phyloP scores from a whole-genome alignment of 2,329 filamentous ascomycete genomes.

The Aspergillus proliferans region DNA sequence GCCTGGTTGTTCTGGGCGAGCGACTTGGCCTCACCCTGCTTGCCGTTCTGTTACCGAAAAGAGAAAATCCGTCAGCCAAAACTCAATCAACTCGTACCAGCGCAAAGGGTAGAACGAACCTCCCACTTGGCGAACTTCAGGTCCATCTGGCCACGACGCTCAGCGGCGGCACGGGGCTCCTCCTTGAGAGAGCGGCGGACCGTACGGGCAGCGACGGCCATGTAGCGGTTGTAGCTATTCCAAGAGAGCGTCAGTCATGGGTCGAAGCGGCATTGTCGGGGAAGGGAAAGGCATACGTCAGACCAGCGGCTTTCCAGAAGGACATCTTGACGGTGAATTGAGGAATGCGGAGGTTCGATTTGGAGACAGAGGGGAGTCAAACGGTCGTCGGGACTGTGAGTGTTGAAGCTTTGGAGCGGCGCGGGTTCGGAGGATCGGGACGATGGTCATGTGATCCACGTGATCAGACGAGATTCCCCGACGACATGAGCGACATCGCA shows the following conservation, averaged over 20 bases:
- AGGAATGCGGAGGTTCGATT: constrained; percentile 21
- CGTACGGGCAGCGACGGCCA: constrained; percentile 86
- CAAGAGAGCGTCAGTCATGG: constrained; percentile 20
- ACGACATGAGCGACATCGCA: too few species aligned
- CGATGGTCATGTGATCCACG: constrained; percentile 23
- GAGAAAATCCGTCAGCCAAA: constrained; percentile 25
- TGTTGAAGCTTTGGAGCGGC: constrained; percentile 25
- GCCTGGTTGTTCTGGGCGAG: constrained; percentile 54
- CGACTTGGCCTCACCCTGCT: constrained; percentile 79
- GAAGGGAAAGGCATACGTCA: constrained; percentile 62
- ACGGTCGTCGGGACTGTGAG: constrained; percentile 15
- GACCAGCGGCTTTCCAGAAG: constrained; percentile 96
- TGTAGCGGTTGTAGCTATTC: constrained; percentile 97
- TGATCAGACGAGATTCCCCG: constrained; percentile 6
- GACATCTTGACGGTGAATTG: constrained; percentile 63
- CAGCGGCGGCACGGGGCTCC: constrained; percentile 76
- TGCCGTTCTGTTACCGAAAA: constrained; percentile 67
- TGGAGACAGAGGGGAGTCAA: constrained; percentile 19
- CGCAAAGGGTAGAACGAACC: constrained; percentile 55
- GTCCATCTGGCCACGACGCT: constrained; percentile 85
- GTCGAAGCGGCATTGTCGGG: constrained; percentile 5
- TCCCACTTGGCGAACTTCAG: constrained; percentile 91
- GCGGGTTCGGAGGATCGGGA: constrained; percentile 32
- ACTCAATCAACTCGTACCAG: constrained; percentile 4
- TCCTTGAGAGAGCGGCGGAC: constrained; percentile 97